These are phyloP conservation scores for Crithidia acanthocephali DNA, from an alignment of 208 protist genomes.

Conservation along the genomic window DNA sequence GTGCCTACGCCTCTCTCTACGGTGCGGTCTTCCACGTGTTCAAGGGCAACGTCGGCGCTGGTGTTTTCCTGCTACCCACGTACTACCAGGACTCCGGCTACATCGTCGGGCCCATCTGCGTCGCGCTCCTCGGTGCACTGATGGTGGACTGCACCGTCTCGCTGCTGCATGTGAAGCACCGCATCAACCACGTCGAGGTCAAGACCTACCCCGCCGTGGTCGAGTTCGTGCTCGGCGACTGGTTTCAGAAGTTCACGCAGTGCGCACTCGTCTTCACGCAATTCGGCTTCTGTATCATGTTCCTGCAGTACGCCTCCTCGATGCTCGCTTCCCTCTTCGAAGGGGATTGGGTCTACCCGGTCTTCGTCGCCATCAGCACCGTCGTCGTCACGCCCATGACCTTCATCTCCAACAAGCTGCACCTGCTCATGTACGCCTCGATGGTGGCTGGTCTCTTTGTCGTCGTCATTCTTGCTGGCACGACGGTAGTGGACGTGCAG, in stretches of 20 bases:
- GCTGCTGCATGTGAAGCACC: constrained; percentile 62
- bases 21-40: constrained; percentile 85
- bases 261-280: constrained; percentile 85
- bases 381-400: constrained; percentile 71
- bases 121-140: constrained; percentile 58
- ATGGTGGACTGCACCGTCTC: constrained; percentile 79
- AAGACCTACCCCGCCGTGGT: constrained; percentile 83
- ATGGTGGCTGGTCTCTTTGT: constrained; percentile 71
- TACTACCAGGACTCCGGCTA: constrained; percentile 84
- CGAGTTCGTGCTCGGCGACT: constrained; percentile 58
- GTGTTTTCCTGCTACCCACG: constrained; percentile 79
- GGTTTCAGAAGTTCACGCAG: constrained; percentile 62
- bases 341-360: constrained; percentile 36
- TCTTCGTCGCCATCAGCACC: constrained; percentile 57
- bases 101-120: constrained; percentile 44
- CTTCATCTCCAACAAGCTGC: constrained; percentile 67
- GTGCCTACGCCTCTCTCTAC: constrained; percentile 46
- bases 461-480: constrained; percentile 52
- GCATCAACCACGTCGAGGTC: constrained; percentile 57
- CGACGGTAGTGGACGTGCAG: constrained; percentile 49
- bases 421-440: constrained; percentile 62
- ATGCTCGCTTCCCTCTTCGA: constrained; percentile 65
- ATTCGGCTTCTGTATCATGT: constrained; percentile 89
- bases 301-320: constrained; percentile 76
- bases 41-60: constrained; percentile 87